Evolutionary conservation across 371 early-diverging fungal species (phyloP).

Genomic region (Blakeslea trispora): DNA sequence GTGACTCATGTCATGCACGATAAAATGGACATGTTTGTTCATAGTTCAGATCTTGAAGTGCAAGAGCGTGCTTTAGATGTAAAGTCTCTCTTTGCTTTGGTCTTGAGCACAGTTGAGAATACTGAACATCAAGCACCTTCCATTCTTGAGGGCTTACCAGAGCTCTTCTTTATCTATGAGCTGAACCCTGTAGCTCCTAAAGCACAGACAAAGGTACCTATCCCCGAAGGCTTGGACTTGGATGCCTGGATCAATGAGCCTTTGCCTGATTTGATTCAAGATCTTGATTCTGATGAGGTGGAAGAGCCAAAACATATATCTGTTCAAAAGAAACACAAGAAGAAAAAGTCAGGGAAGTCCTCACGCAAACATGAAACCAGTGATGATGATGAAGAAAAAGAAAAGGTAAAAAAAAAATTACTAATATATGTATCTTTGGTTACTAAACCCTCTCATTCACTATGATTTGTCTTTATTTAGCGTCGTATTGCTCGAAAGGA

Average conservation of each 20-base stretch:
- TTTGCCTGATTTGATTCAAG: constrained; percentile 60
- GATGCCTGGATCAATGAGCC: constrained; percentile 81
- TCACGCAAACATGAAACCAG: constrained; percentile 18
- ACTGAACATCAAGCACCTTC: constrained; percentile 23
- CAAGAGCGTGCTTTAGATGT: constrained; percentile 74
- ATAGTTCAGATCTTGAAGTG: constrained; percentile 74
- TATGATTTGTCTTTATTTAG: too few species aligned
- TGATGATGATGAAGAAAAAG: constrained; percentile 46
- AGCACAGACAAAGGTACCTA: constrained; percentile 87
- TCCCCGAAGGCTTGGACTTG: constrained; percentile 87
- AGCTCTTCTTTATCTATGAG: constrained; percentile 76
- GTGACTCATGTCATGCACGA: constrained; percentile 55
- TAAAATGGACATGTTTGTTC: constrained; percentile 54
- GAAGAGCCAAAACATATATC: not conserved
- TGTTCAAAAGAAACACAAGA: not conserved
- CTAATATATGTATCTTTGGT: too few species aligned
- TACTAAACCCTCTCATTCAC: too few species aligned
- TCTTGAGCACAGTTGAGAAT: constrained; percentile 33
- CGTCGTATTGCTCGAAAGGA: constrained; percentile 65
- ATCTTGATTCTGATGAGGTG: constrained; percentile 38
- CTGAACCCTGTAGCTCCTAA: constrained; percentile 92
- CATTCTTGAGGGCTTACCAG: constrained; percentile 57
- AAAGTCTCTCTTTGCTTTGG: constrained; percentile 58
- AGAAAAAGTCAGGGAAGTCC: constrained; percentile 37
- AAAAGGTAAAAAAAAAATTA: constrained; percentile 32